Base-by-base conservation (phyloP, 805 yeast genomes). In the Starmerella vaccinii region DNA sequence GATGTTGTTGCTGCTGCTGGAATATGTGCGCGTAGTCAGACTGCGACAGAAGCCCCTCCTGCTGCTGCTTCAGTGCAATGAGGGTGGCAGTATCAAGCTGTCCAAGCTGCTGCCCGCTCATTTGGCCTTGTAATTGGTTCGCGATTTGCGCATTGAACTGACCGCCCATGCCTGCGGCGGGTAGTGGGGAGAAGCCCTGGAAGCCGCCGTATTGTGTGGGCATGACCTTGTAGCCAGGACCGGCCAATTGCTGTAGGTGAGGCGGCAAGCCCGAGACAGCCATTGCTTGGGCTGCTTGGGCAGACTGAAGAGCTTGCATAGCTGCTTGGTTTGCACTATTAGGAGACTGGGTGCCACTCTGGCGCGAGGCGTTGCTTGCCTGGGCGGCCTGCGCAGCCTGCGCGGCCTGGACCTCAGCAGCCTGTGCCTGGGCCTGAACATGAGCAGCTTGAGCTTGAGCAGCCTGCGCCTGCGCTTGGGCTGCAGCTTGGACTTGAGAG, bases 141-240 rank as follows among this genome's bases (percentile, higher is more conserved):
- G 49, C 47, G 5, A 49, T 24, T 32, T 49, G 52, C n/a, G 46
- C 24, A 15, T 40, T 40, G 10, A 37, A 22, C 12, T 51, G 50
- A 21, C 51, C 51, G 19, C 34, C 27, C 16, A 44, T 41, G 8
- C 34, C n/a, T n/a, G n/a, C 34, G 23, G 45, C 32, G 4, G 56
- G 38, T 16, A 45, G 18, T 19, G 46, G 49, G n/a, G 54, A 49
- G 32, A 48, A 53, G 24, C 54, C 57, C 19, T 40, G 51, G 50
- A 50, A 53, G 2, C 54, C 57, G 3, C 34, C 45, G 39, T 50
- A 53, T 44, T 53, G 57, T 32, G 57, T 47, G 13, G 50, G 41
- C 33, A 41, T 18, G 19, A 50, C 39, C 43, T 53, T 51, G 39
- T 54, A 52, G 21, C 55, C 55, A 24, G 49, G 53, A 9, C 51